Conservation (phyloP, 306 rosid species). For the Lathyrus sativus region DNA sequence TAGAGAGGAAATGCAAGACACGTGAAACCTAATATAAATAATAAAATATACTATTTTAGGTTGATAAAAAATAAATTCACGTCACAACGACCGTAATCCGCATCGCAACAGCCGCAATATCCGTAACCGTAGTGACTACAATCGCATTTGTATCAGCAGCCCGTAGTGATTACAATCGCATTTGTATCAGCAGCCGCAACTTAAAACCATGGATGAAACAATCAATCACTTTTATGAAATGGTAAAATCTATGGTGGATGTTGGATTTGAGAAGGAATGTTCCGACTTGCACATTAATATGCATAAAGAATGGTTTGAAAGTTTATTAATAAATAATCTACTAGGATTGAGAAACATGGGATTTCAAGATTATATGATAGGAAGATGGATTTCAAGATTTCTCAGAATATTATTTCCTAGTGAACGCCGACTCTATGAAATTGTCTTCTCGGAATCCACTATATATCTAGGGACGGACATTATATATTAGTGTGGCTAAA, state of each 20-base stretch:
- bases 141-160: too few relatives aligned
- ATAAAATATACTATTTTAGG: too few relatives aligned
- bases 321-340: slow-evolving; percentile 42
- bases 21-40: too few relatives aligned
- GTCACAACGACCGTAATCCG: too few relatives aligned
- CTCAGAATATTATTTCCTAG: slow-evolving; percentile 69
- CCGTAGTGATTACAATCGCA: too few relatives aligned
- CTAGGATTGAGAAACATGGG: not conserved
- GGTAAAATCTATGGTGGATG: slow-evolving; percentile 61
- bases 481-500: too few relatives aligned
- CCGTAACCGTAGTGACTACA: too few relatives aligned
- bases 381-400: slow-evolving; percentile 57
- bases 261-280: slow-evolving; percentile 52
- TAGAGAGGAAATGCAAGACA: too few relatives aligned
- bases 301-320: slow-evolving; percentile 67
- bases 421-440: slow-evolving; percentile 63
- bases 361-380: slow-evolving; percentile 51
- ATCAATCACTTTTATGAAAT: slow-evolving; percentile 61
- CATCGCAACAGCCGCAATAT: too few relatives aligned
- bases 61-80: too few relatives aligned
- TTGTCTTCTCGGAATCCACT: slow-evolving; percentile 60
- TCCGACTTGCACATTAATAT: slow-evolving; percentile 41
- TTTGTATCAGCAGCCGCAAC: too few relatives aligned
- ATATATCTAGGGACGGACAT: too few relatives aligned
- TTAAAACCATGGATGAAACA: slow-evolving; percentile 36